Evolutionary conservation across 202 grass and related monocot species (phyloP), one percentile per base, ranked within the genome.

Genomic region (Setaria italica): DNA sequence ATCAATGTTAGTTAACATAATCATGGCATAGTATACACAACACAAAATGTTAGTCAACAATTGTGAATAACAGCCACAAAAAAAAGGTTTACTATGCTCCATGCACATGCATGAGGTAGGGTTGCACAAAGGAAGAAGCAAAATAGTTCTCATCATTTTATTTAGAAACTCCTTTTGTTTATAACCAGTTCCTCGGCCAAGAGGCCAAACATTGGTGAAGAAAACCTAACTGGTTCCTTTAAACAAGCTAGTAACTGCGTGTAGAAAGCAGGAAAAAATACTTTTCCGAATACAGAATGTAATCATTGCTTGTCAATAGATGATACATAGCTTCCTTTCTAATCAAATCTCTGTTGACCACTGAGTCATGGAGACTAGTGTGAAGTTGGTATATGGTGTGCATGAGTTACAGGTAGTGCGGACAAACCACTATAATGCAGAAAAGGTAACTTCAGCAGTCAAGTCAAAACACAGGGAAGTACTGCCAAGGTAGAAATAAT

Each of bases 1-100:
- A 70, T 16, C 15, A 70, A 37, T 45, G 43, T 76, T 57, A 20
- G 25, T 55, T 16, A n/a, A 69, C 7, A 80, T 25, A 81, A 69
- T 25, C 78, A 29, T 56, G 49, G 1, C 35, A 81, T 67, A 50
- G 25, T 65, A 64, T 65, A 66, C 14, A 50, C 16, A 5, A 39
- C 15, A 73, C 7, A 35, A 74, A 54, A 5, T 41, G 39, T 41
- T 20, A 56, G 50, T 4, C 54, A n/a, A 39, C 0, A 70, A 53
- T 19, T 67, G 47, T 45, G 13, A 42, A 70, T 57, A 45, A 30
- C 8, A 42, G 9, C 3, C 32, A 29, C 34, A 35, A 57, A 39
- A 39, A 37, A 76, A 35, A 35, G 8, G 0, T 70, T 70, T 70
- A n/a, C 12, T 7, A 39, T 35, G 39, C 39, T 41, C 39, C 6